These are phyloP conservation scores for Dioscorea cayenensis DNA, from an alignment of 116 monocot species.

Conservation along the genomic window DNA sequence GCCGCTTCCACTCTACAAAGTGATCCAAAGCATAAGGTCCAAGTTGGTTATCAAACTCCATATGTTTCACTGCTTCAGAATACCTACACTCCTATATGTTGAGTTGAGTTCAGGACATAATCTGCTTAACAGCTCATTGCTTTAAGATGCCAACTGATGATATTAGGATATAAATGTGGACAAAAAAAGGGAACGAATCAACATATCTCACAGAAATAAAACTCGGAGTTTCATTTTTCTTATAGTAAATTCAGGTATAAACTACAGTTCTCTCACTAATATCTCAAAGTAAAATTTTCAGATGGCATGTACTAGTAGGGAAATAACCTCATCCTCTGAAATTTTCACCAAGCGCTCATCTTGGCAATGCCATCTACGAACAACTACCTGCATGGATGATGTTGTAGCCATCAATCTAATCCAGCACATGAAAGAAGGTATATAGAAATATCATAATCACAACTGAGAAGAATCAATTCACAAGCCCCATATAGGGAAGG, in stretches of 20 bases:
- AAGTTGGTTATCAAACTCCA: conserved; percentile 83
- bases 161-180: background rate
- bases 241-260: no score
- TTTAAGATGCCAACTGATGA: background rate
- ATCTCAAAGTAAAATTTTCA: background rate
- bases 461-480: background rate
- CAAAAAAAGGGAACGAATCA: background rate
- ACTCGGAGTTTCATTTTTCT: no score
- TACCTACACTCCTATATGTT: conserved; percentile 60
- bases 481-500: no score
- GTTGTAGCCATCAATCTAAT: background rate
- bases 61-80: conserved; percentile 53
- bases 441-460: background rate
- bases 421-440: background rate
- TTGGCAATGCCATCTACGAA: conserved; percentile 74
- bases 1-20: conserved; percentile 66
- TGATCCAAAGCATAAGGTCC: conserved; percentile 81
- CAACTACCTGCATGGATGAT: conserved; percentile 50
- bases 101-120: background rate
- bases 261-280: background rate
- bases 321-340: conserved; percentile 81
- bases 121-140: background rate
- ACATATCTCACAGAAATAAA: no score
- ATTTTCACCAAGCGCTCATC: conserved; percentile 72
- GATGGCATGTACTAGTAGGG: background rate